A percentile compares a stretch with the other conserved stretches of the same genome.
Evolutionary conservation across 345 rosid genomes (phyloP).

Genomic region (Hypericum androsaemum): DNA sequence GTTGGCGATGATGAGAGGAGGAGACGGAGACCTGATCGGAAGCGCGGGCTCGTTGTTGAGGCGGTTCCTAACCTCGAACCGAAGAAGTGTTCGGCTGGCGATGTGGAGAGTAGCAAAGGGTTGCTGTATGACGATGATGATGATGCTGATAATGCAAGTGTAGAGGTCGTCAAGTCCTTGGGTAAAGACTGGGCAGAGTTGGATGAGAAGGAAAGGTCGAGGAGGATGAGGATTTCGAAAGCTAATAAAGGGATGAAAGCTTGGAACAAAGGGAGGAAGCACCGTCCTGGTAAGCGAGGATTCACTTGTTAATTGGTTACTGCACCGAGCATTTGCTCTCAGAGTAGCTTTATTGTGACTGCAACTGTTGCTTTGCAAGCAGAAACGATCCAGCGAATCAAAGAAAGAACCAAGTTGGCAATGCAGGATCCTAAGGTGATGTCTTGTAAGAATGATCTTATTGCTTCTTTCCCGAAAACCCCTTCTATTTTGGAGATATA

Average conservation of each 20-base stretch:
- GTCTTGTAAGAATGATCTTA: conserved; percentile 72
- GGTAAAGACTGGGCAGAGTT: conserved; percentile 24
- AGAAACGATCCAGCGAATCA: no score
- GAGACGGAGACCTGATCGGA: conserved; percentile 14
- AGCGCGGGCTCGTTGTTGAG: conserved; percentile 21
- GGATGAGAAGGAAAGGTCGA: conserved; percentile 57
- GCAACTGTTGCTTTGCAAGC: conserved; percentile 15
- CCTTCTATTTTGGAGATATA: no score
- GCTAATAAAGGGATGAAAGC: conserved; percentile 15
- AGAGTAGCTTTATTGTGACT: background rate
- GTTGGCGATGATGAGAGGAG: conserved; percentile 28
- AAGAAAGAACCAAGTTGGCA: no score
- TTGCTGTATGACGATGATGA: conserved; percentile 10
- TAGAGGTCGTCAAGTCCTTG: conserved; percentile 15
- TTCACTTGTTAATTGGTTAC: conserved; percentile 5
- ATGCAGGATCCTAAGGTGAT: conserved; percentile 99
- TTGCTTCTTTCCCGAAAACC: conserved; percentile 5
- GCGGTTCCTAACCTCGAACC: conserved; percentile 42
- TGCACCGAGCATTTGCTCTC: no score
- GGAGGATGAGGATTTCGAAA: conserved; percentile 68
- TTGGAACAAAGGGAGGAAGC: conserved; percentile 98
- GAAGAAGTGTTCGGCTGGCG: conserved; percentile 13
- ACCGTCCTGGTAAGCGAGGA: conserved; percentile 54
- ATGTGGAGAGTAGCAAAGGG: conserved; percentile 13
- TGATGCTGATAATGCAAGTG: conserved; percentile 9